phyloP scores from a whole-genome alignment of 345 rosid species.

The Eutrema heterophyllum region DNA sequence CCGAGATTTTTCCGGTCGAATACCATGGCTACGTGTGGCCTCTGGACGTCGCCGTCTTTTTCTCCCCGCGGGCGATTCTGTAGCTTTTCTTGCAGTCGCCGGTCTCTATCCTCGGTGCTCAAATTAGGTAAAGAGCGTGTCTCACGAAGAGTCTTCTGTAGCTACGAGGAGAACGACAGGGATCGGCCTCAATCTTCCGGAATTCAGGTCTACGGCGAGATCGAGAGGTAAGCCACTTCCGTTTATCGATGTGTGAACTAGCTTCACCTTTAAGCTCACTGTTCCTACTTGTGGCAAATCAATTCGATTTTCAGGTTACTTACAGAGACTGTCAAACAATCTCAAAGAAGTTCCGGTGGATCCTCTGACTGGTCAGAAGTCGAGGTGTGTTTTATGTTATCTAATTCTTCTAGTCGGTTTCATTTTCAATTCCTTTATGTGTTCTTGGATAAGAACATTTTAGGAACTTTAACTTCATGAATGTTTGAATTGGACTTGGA shows the following conservation, averaged over 20 bases:
- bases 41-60: constrained; percentile 18
- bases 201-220: constrained; percentile 71
- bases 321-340: constrained; percentile 76
- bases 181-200: constrained; percentile 52
- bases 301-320: constrained; percentile 47
- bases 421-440: not conserved
- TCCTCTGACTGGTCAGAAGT: constrained; percentile 71
- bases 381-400: constrained; percentile 50
- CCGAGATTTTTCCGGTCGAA: not conserved
- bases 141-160: constrained; percentile 15
- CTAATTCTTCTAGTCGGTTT: not conserved
- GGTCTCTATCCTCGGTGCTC: not conserved
- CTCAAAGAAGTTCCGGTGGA: constrained; percentile 61
- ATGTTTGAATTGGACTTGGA: not conserved
- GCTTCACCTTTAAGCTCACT: not conserved
- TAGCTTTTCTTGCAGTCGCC: constrained; percentile 1
- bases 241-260: not conserved
- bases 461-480: too few relatives aligned
- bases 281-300: not conserved
- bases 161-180: constrained; percentile 19
- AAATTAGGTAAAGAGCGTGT: not conserved
- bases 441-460: too few relatives aligned
- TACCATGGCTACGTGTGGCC: constrained; percentile 26
- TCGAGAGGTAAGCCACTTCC: constrained; percentile 59
- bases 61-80: constrained; percentile 23